Evolutionary conservation across 2,329 filamentous ascomycete species (phyloP), one percentile per base, ranked within the genome.

Genomic region (Cryphonectria carpinicola): DNA sequence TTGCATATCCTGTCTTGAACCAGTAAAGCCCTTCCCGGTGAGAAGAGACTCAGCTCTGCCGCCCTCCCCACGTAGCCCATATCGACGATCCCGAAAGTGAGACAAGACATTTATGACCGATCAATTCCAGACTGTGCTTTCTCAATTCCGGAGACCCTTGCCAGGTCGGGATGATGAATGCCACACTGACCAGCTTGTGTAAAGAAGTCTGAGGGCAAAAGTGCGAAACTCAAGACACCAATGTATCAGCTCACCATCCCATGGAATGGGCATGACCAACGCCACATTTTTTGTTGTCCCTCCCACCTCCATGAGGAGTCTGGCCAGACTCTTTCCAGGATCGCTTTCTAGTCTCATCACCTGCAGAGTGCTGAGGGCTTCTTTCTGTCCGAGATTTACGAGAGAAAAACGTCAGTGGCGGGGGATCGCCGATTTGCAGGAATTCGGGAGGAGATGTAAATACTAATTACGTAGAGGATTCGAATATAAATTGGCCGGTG

Each of bases 401-500:
- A 58, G 14, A 56, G 14, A 28, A 32, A 8, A 58, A 58, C 54
- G 54, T 17, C 54, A 58, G 25, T 32, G 25, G 25, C 25, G 13
- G 54, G 14, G 13, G 25, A 58, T 58, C 54, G 54, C 14, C 54
- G 54, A 58, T 58, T 6, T 14, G 5, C 28, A 32, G 28, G 54
- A 14, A 58, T 28, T 32, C 54, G 8, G 13, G 25, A 25, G 25
- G 28, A 17, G 25, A 19, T 58, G 28, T 14, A 7, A 58, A 35
- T 13, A 32, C 6, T 19, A 35, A 32, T 2, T 19, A 35, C 28
- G 28, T 32, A 35, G 3, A 61, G 58, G 17, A 37, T 19, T 61
- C 58, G 58, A 39, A n/a, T 61, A 61, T 61, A 61, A 61, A 61
- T 61, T 37, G 32, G 32, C 32, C 35, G 3, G 32, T 25, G 58